Percentiles rank a stretch among this genome's conserved stretches.
phyloP scores from a whole-genome alignment of 441 rosid species.

The Mallotus japonicus region DNA sequence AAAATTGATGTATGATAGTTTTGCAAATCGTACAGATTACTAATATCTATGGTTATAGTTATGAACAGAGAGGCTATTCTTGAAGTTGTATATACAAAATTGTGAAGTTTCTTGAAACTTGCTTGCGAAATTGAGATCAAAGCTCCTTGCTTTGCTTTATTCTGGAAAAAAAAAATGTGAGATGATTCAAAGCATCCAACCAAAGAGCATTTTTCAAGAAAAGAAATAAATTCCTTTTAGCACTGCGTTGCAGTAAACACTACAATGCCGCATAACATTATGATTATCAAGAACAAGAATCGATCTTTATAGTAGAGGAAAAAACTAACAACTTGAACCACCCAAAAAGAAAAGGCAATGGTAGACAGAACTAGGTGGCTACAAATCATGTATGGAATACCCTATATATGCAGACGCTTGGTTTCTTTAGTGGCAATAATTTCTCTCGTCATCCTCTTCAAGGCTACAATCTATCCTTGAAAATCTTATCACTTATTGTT shows the following conservation, averaged over 20 bases:
- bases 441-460: not conserved
- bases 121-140: too few species aligned
- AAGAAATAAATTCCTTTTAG: not conserved
- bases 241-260: not conserved
- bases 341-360: not conserved
- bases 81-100: too few species aligned
- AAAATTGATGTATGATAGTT: too few species aligned
- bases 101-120: too few species aligned
- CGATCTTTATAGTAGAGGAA: not conserved
- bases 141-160: too few species aligned
- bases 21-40: too few species aligned
- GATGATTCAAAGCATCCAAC: conserved; percentile 17
- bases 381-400: not conserved
- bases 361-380: conserved; percentile 24
- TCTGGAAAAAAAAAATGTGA: too few species aligned
- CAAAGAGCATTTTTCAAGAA: conserved; percentile 7
- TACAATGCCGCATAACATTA: not conserved
- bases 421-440: conserved; percentile 29
- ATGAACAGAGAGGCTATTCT: too few species aligned
- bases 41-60: too few species aligned
- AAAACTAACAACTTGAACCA: not conserved
- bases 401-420: not conserved
- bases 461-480: too few species aligned
- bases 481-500: not conserved
- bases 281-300: conserved; percentile 18